Conservation (phyloP, 345 rosid genomes). For the Populus tremula region DNA sequence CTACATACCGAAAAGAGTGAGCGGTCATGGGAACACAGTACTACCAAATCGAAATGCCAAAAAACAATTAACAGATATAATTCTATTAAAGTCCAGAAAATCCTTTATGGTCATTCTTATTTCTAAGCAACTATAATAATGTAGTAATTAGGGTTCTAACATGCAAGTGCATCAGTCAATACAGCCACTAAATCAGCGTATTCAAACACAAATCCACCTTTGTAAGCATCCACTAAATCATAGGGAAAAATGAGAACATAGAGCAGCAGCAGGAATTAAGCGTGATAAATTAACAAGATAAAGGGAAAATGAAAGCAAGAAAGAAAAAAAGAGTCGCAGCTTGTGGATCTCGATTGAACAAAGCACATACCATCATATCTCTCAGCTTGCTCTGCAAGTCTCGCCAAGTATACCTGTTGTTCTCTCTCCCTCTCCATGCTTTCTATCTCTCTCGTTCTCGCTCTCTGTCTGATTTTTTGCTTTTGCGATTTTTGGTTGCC, state of each 20-base stretch:
- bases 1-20: not conserved
- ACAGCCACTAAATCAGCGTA: not conserved
- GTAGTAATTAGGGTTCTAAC: not conserved
- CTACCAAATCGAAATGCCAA: not conserved
- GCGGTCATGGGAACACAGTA: not conserved
- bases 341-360: not conserved
- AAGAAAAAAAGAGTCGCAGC: not conserved
- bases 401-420: slow-evolving; percentile 75
- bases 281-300: not conserved
- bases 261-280: too few relatives aligned
- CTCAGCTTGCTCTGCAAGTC: slow-evolving; percentile 91
- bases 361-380: slow-evolving; percentile 71
- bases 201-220: not conserved
- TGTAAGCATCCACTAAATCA: not conserved
- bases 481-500: not conserved
- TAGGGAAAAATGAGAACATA: not conserved
- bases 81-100: not conserved
- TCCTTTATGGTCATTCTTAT: not conserved
- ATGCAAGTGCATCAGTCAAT: not conserved
- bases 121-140: not conserved
- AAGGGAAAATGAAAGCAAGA: not conserved
- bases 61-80: not conserved
- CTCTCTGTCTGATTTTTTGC: not conserved
- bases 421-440: slow-evolving; percentile 86
- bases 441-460: slow-evolving; percentile 1